Evolutionary conservation across 202 grass and related monocot species (phyloP), one percentile per base, ranked within the genome.

Genomic region (Digitaria exilis): DNA sequence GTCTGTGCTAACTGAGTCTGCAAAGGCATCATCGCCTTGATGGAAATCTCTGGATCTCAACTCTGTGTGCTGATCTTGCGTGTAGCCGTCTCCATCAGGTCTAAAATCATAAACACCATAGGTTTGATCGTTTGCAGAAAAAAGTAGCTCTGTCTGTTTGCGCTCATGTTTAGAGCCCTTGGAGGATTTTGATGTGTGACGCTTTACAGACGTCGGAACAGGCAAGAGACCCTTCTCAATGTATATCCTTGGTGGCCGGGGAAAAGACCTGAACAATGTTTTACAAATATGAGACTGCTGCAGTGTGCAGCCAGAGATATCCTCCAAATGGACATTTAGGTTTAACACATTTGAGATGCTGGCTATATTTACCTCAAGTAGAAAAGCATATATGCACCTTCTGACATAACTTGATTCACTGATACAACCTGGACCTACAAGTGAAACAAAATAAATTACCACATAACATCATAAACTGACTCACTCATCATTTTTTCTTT

Each of bases 351-450:
- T 74, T 77, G 25, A 43, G 13, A 81, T 35, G 44, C 39, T 56
- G 45, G 50, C 39, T 31, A 49, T 73, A 87, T 90, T 90, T 91
- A 94, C 96, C 96, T 94, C 43, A 89, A 88, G 84, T 99, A 99
- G 87, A 99, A 99, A 70, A 99, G 91, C 96, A 99, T 99, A 81
- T 99, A 99, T 81, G 96, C 96, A 85, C 96, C 88, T 91, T 99
- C 91, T 69, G 96, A 99, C 96, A 99, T 99, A 66, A 99, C 96
- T 83, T 99, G 93, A 89, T 89, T 94, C 79, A 61, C 69, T 74
- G 93, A 84, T 37, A 99, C 96, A 86, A 78, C 75, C 67, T 99
- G 84, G 41, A 96, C 96, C 96, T 99, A 58, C 75, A 86, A 81
- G 76, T 28, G 67, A 12, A 65, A 81, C 70, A 60, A 54, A 45